Evolutionary conservation across 805 yeast genomes (phyloP).

Genomic region (Barnettozyma californica): DNA sequence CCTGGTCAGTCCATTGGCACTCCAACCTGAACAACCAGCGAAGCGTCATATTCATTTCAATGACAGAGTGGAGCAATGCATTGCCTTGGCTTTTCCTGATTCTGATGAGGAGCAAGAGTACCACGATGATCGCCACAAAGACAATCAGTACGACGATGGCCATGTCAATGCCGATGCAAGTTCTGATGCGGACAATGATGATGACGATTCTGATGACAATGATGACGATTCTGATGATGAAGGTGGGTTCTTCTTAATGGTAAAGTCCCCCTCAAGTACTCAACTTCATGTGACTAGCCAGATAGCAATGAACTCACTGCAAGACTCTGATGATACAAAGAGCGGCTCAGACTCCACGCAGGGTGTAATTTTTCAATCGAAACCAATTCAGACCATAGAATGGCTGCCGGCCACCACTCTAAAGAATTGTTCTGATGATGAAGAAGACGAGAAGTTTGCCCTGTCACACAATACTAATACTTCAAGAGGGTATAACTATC

Average conservation of each 20-base stretch:
- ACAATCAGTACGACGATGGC: slow-evolving; percentile 5
- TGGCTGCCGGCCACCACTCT: slow-evolving; percentile 81
- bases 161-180: background rate
- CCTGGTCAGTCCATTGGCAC: background rate
- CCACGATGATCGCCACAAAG: slow-evolving; percentile 27
- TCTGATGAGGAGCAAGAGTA: slow-evolving; percentile 18
- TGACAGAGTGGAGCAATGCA: slow-evolving; percentile 92
- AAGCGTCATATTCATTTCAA: slow-evolving; percentile 67
- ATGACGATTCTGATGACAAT: slow-evolving; percentile 24
- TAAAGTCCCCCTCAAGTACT: slow-evolving; percentile 37
- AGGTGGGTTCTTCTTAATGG: slow-evolving; percentile 64
- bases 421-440: slow-evolving; percentile 69
- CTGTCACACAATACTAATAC: slow-evolving; percentile 71
- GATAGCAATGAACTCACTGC: slow-evolving; percentile 3
- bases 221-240: slow-evolving; percentile 46
- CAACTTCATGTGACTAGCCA: slow-evolving; percentile 17
- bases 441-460: slow-evolving; percentile 41
- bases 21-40: slow-evolving; percentile 4
- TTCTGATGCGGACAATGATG: slow-evolving; percentile 6
- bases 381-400: slow-evolving; percentile 53
- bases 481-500: slow-evolving; percentile 69
- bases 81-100: slow-evolving; percentile 45
- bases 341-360: background rate
- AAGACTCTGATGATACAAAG: background rate
- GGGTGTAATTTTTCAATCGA: background rate